phyloP scores from a whole-genome alignment of 2,329 filamentous ascomycete species.

The Stachybotrys chartarum region DNA sequence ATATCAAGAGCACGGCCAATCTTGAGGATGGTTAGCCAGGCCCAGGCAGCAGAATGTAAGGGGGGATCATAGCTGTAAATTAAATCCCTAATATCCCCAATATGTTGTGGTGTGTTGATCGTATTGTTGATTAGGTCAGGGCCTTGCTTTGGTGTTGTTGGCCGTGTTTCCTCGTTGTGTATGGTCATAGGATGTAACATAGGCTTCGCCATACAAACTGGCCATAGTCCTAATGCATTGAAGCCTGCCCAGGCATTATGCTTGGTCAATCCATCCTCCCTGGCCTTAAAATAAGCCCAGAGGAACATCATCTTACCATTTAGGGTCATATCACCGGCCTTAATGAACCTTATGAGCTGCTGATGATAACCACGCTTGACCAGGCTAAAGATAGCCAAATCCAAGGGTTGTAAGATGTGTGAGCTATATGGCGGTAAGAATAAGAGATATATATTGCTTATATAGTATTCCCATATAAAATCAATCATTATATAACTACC shows the following conservation, averaged over 20 bases:
- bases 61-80: background rate
- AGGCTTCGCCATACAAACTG: background rate
- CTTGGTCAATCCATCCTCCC: background rate
- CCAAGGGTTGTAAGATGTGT: constrained; percentile 1
- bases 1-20: background rate
- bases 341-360: background rate
- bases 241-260: background rate
- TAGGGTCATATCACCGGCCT: background rate
- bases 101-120: background rate
- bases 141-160: background rate
- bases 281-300: background rate
- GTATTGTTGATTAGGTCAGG: background rate
- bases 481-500: constrained; percentile 4
- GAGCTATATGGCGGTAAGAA: constrained; percentile 1
- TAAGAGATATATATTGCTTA: background rate
- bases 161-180: background rate
- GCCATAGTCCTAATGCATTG: background rate
- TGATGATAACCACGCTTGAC: constrained; percentile 1
- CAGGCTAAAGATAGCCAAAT: constrained; percentile 1
- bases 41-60: background rate
- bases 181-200: background rate
- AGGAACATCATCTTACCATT: background rate
- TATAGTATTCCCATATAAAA: constrained; percentile 4
- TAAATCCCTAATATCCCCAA: background rate
- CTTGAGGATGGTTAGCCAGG: background rate